A percentile compares a stretch with the other conserved stretches of the same genome.
Conservation (phyloP, 2,329 filamentous ascomycete genomes). For the Magnaporthales sp. region DNA sequence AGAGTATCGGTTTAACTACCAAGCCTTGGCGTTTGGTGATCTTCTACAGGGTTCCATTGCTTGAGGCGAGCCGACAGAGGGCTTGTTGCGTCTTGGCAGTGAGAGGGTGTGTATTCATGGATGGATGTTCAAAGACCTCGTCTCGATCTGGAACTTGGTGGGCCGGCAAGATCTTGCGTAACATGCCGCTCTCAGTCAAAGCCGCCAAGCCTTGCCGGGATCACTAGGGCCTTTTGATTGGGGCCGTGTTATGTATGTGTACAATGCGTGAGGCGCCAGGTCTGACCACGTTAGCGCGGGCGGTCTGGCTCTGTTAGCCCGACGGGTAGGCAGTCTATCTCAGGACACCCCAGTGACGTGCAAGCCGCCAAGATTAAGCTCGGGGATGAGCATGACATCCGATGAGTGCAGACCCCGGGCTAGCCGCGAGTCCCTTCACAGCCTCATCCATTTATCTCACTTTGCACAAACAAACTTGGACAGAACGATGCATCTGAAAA, state of each 20-base stretch:
- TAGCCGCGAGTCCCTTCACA: not conserved
- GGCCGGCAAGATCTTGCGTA: not conserved
- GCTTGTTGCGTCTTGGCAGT: not conserved
- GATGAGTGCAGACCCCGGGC: not conserved
- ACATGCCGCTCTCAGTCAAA: not conserved
- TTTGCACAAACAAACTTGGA: not conserved
- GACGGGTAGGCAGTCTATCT: not conserved
- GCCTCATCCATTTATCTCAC: not conserved
- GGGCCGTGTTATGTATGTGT: not conserved
- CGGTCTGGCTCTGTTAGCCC: not conserved
- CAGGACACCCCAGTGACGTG: not conserved
- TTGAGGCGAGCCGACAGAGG: not conserved
- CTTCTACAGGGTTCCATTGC: not conserved
- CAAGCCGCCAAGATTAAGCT: not conserved
- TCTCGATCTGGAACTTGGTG: not conserved
- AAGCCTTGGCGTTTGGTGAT: conserved; percentile 1
- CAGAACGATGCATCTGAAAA: not conserved
- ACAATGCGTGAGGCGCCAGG: not conserved
- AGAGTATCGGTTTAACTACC: not conserved
- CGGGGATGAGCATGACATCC: not conserved
- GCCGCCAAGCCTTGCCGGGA: not conserved
- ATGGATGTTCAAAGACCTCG: not conserved
- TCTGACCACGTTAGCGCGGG: not conserved
- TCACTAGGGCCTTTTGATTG: not conserved
- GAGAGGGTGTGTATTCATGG: not conserved